Evolutionary conservation across 345 rosid species (phyloP).

Genomic region (Microcos paniculata): DNA sequence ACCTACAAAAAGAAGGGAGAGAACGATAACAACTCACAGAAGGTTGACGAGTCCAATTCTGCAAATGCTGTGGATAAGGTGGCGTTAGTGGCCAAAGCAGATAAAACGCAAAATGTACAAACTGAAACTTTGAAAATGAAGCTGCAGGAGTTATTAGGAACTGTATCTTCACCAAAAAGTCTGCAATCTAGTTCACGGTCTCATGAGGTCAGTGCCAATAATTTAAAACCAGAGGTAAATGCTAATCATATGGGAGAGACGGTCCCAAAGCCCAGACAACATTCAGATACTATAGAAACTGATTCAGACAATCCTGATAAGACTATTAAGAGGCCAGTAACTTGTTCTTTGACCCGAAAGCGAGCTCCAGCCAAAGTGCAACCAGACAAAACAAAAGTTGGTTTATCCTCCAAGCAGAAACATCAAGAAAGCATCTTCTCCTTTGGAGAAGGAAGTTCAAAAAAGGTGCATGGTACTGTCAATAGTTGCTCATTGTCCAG

Average conservation of each 20-base stretch:
- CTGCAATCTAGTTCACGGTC: conserved; percentile 43
- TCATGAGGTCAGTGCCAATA: conserved; percentile 35
- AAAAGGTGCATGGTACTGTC: conserved; percentile 31
- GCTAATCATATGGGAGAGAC: conserved; percentile 29
- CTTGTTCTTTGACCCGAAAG: conserved; percentile 52
- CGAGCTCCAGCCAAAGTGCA: conserved; percentile 35
- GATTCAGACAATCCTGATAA: conserved; percentile 66
- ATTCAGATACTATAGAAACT: conserved; percentile 79
- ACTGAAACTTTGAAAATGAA: conserved; percentile 75
- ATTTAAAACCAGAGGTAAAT: conserved; percentile 32
- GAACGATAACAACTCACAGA: conserved; percentile 36
- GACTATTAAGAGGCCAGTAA: conserved; percentile 53
- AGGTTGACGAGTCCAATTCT: conserved; percentile 47
- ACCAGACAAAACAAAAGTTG: conserved; percentile 23
- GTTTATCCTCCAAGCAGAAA: conserved; percentile 38
- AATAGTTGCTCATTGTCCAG: conserved; percentile 34
- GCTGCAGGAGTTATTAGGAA: conserved; percentile 73
- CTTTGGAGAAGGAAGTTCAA: conserved; percentile 47
- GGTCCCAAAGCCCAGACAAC: conserved; percentile 40
- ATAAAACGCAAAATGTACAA: conserved; percentile 33
- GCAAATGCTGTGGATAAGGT: conserved; percentile 38
- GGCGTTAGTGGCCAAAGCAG: conserved; percentile 34
- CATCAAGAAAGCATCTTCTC: conserved; percentile 42
- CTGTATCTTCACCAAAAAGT: conserved; percentile 59
- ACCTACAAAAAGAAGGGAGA: conserved; percentile 40